Base-by-base conservation (phyloP, 2,329 filamentous ascomycete genomes). In the Pyrenophora teres region DNA sequence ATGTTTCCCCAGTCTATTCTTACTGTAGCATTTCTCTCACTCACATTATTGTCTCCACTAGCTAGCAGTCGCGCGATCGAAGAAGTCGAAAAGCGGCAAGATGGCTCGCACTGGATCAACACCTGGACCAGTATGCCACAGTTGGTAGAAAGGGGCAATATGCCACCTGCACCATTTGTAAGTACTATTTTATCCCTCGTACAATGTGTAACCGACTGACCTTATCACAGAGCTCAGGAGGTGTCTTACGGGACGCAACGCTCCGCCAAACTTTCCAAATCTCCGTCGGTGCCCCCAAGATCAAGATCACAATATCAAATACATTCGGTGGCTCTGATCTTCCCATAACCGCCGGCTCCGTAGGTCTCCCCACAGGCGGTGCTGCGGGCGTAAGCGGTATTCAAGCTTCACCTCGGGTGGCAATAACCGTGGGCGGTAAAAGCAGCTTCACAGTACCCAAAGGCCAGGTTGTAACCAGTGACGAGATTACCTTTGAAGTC, bases 91-190 rank as follows among this genome's bases (percentile, higher is more conserved):
- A 56, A 50, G 21, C 52, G 61, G 40, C 61, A 65, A 39, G 61
- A 64, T 59, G 57, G 19, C 2, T 83, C 6, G 77, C 79, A 82
- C 56, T 87, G 84, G 84, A 77, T 86, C 15, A 79, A 81, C 50
- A 83, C 81, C 1, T 88, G 85, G 86, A 80, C 82, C 0, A 77
- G 82, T 2, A 87, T 87, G 84, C 84, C 85, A 0, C 84, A 88
- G 63, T 71, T 86, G 35, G 83, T 83, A 1, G 85, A 88, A 61
- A 78, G 78, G 7, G 76, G 71, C 42, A 88, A 88, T 57, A 76
- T 88, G 25, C 85, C 86, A 4, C 81, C 82, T 0, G 67, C 78
- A 2, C 82, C 83, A 33, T 88, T 84, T 62, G 69, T 71, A 65
- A 27, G 63, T 33, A 19, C 27, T 42, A 41, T 12, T 35, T 13